Base-by-base conservation (phyloP, 257 asterid genomes). In the Primulina eburnea region DNA sequence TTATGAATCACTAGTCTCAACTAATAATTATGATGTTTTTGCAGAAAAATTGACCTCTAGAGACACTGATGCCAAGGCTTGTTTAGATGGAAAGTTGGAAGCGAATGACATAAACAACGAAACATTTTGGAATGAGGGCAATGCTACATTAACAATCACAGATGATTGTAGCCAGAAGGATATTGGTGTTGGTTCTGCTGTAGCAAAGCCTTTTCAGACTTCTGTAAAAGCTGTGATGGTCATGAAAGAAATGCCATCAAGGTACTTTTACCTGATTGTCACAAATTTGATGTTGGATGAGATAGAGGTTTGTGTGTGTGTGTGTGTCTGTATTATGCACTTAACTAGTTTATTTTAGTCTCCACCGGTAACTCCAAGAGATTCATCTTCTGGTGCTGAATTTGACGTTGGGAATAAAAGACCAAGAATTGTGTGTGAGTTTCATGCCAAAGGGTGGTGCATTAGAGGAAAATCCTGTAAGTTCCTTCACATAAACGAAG, bases 371-470 rank as follows among this genome's bases (percentile, higher is more conserved):
- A 83, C 89, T 78, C 76, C 72, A 62, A 85, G 89, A 78, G 85
- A 86, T 76, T 77, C 71, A 53, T 76, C 87, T 75, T 75, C 87
- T 68, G 80, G 72, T 69, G 70, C 75, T 34, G 84, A 81, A 68
- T 63, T 68, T 77, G 80, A 68, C 53, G 79, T 79, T 14, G 84
- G 65, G 35, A 84, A 74, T 71, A 91, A 91, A 85, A 81, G 89
- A 74, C 71, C 72, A 43, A 90, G 81, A 76, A 81, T 84, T 71
- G 71, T 76, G 52, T 94, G 97, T 69, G 88, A 85, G 33, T 94
- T 85, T 77, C 84, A 88, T 71, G 83, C 93, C 64, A 86, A 84
- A 78, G 99, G 99, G 40, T 94, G 97, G 97, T 94, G 99, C 82
- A 85, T 91, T 74, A 86, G 80, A 83, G 97, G 96, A 65, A 84